Evolutionary conservation across 78 protist species (phyloP).

Genomic region (Neovahlkampfia damariscottae): DNA sequence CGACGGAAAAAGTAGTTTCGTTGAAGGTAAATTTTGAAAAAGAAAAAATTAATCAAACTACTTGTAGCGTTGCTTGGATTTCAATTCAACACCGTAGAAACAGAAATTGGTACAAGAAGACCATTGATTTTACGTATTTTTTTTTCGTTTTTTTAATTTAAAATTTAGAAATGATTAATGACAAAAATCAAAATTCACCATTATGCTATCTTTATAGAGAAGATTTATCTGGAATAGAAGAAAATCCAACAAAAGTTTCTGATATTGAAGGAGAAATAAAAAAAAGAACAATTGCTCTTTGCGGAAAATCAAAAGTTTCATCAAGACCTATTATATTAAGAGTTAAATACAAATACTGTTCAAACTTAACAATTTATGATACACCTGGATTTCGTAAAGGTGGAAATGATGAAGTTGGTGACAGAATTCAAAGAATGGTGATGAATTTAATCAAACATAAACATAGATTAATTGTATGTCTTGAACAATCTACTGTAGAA

Average conservation of each 20-base stretch:
- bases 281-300: conserved; percentile 37
- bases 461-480: conserved; percentile 52
- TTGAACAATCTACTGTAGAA: conserved; percentile 63
- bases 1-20: conserved; percentile 59
- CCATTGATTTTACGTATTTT: conserved; percentile 56
- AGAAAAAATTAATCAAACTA: no score
- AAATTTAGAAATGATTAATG: conserved; percentile 65
- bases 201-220: conserved; percentile 49
- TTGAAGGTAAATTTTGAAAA: no score
- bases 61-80: conserved; percentile 58
- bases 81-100: conserved; percentile 55
- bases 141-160: no score
- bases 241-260: conserved; percentile 51
- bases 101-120: conserved; percentile 38
- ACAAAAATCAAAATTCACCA: conserved; percentile 33
- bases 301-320: conserved; percentile 36
- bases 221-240: conserved; percentile 30
- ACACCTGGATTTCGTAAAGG: conserved; percentile 33
- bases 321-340: conserved; percentile 49
- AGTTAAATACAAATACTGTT: conserved; percentile 49
- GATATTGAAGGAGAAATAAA: conserved; percentile 44
- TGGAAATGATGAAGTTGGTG: conserved; percentile 5
- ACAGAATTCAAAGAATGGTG: conserved; percentile 48
- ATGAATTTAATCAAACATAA: conserved; percentile 38
- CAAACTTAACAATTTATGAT: conserved; percentile 58